Percentiles rank a stretch among this genome's conserved stretches.
phyloP scores from a whole-genome alignment of 1,139 yeast genomes.

The Scheffersomyces insectosa region DNA sequence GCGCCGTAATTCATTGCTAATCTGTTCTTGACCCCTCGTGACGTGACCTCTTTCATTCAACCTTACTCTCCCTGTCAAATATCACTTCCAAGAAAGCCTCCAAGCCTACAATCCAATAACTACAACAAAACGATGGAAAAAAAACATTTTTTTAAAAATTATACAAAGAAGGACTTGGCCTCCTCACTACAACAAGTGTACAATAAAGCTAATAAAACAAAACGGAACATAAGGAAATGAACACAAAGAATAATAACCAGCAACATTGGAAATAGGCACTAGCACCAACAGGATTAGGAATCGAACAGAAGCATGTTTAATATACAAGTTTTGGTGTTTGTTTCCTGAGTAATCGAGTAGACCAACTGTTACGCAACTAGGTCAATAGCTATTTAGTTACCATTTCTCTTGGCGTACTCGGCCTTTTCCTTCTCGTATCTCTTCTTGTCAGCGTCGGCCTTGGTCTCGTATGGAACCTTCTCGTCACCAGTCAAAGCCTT shows the following conservation, averaged over 20 bases:
- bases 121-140: not conserved
- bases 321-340: not conserved
- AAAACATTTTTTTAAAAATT: constrained; percentile 1
- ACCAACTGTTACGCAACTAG: too few relatives aligned
- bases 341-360: too few relatives aligned
- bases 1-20: too few relatives aligned
- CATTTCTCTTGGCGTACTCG: constrained; percentile 64
- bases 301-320: not conserved
- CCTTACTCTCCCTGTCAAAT: too few relatives aligned
- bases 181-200: constrained; percentile 1
- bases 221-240: not conserved
- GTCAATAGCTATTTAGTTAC: constrained; percentile 8
- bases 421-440: constrained; percentile 97
- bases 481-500: constrained; percentile 81
- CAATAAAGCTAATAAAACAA: constrained; percentile 1
- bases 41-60: too few relatives aligned
- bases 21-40: too few relatives aligned
- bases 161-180: not conserved
- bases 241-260: not conserved
- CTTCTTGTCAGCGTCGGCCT: constrained; percentile 95
- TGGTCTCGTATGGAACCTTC: constrained; percentile 84
- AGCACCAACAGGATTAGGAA: not conserved
- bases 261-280: not conserved
- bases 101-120: too few relatives aligned
- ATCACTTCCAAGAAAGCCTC: too few relatives aligned